Evolutionary conservation across 1,139 yeast genomes (phyloP).

Genomic region (Debaryomyces sp.): DNA sequence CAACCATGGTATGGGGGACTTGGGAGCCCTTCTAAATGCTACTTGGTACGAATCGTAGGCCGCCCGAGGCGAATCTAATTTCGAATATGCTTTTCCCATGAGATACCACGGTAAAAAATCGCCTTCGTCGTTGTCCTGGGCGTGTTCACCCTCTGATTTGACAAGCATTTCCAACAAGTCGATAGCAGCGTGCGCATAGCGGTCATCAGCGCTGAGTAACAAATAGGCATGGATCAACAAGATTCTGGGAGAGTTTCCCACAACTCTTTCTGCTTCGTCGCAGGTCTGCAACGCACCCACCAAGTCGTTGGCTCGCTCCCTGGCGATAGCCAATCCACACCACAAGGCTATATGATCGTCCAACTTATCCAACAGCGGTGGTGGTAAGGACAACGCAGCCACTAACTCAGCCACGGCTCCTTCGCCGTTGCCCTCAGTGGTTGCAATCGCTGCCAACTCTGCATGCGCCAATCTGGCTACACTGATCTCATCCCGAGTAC

Average conservation of each 20-base stretch:
- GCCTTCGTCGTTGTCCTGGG: slow-evolving; percentile 26
- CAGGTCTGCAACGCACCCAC: slow-evolving; percentile 52
- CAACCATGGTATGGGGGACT: slow-evolving; percentile 63
- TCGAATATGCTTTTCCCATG: slow-evolving; percentile 55
- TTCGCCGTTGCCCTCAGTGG: slow-evolving; percentile 52
- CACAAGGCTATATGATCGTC: slow-evolving; percentile 53
- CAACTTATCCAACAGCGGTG: slow-evolving; percentile 46
- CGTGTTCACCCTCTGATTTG: slow-evolving; percentile 18
- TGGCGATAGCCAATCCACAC: slow-evolving; percentile 55
- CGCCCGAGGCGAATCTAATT: slow-evolving; percentile 48
- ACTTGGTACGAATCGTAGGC: slow-evolving; percentile 63
- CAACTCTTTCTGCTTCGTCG: slow-evolving; percentile 46
- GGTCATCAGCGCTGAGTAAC: slow-evolving; percentile 28
- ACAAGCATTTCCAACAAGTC: slow-evolving; percentile 37
- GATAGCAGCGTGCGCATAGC: slow-evolving; percentile 32
- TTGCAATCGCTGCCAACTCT: slow-evolving; percentile 55
- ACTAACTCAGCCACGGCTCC: slow-evolving; percentile 49
- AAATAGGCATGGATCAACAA: slow-evolving; percentile 52
- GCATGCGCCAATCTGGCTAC: slow-evolving; percentile 56
- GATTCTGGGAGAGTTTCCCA: slow-evolving; percentile 48
- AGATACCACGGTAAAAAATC: slow-evolving; percentile 63
- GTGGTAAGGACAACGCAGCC: slow-evolving; percentile 51
- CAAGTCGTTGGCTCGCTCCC: slow-evolving; percentile 51
- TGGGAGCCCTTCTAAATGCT: slow-evolving; percentile 57
- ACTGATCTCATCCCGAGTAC: slow-evolving; percentile 37